Evolutionary conservation across 2,329 filamentous ascomycete genomes (phyloP), one percentile per base, ranked within the genome.

Genomic region (Arthrocladium fulminans): DNA sequence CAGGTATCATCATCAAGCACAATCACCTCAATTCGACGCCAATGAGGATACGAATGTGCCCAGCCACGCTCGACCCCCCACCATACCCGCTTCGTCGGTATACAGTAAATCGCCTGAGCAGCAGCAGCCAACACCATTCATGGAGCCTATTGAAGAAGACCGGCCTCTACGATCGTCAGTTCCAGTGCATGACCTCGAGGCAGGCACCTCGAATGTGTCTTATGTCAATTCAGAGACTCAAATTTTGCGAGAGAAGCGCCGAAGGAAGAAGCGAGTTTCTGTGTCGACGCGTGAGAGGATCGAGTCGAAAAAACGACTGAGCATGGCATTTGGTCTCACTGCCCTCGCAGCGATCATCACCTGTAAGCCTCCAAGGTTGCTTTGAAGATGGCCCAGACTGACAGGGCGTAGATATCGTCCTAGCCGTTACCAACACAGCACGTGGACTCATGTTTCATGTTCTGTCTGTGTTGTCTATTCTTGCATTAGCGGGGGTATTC

Each of bases 401-500:
- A 55, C 24, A 12, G 8, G 9, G 25, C 32, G 32, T 52, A 92
- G 87, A 92, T 62, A 75, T 94, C 54, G 78, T 78, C 3, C 75
- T 94, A 38, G 77, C 81, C 17, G 71, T 88, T 38, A 82, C 83
- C 2, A 73, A 79, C 52, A 77, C 76, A 34, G 73, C 80, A 51
- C 70, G 77, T 44, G 77, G 77, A 35, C 79, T 79, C 62, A 84
- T 88, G 64, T 83, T 94, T 60, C 85, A 88, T 59, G 79, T 94
- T 51, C 72, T 94, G 46, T 75, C 94, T 51, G 82, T 94, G 49
- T 74, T 95, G 46, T 73, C 89, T 54, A 82, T 94, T 49, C 68
- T 94, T 45, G 71, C 83, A 45, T 76, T 83, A 27, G 81, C 83
- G 1, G 79, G 90, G 55, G 80, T 94, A 67, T 92, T 94, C 72